Percentiles rank a stretch among this genome's conserved stretches.
Conservation (phyloP, 331 rosid genomes). For the Ulmus americana region DNA sequence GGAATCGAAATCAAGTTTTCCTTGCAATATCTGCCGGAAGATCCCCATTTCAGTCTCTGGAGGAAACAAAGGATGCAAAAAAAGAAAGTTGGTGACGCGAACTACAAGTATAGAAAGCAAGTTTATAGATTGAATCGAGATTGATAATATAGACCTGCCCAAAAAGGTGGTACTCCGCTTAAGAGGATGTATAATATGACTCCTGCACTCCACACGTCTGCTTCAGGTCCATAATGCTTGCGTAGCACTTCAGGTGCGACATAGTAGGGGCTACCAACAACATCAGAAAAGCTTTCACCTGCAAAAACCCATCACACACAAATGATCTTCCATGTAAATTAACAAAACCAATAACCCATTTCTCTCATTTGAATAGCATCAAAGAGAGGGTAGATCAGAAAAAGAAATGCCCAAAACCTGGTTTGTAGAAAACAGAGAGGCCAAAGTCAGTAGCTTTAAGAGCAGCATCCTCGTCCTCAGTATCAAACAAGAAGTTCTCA, state of each 20-base stretch:
- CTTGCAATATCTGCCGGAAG: constrained; percentile 44
- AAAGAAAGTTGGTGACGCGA: not conserved
- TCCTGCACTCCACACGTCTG: constrained; percentile 54
- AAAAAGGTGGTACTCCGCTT: constrained; percentile 48
- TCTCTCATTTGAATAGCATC: too few species aligned
- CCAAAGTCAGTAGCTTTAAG: constrained; percentile 49
- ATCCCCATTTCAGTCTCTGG: constrained; percentile 47
- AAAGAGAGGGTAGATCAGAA: not conserved
- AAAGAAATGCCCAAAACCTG: constrained; percentile 16
- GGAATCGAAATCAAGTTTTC: constrained; percentile 37
- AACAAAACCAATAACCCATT: too few species aligned
- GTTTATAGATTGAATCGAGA: too few species aligned
- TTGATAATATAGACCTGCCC: constrained; percentile 24
- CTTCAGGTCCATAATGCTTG: constrained; percentile 41
- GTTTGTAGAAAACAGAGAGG: constrained; percentile 44
- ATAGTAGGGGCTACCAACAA: constrained; percentile 46
- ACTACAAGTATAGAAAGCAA: not conserved
- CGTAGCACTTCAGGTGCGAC: constrained; percentile 47
- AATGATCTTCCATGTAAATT: too few species aligned
- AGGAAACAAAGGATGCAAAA: constrained; percentile 4
- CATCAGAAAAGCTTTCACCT: constrained; percentile 39
- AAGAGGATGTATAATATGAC: constrained; percentile 41
- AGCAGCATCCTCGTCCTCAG: constrained; percentile 34
- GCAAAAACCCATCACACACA: not conserved
- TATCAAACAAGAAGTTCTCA: constrained; percentile 39